Evolutionary conservation across 2,329 filamentous ascomycete species (phyloP), one percentile per base, ranked within the genome.

Genomic region (Chrysosphaeria jannelii): DNA sequence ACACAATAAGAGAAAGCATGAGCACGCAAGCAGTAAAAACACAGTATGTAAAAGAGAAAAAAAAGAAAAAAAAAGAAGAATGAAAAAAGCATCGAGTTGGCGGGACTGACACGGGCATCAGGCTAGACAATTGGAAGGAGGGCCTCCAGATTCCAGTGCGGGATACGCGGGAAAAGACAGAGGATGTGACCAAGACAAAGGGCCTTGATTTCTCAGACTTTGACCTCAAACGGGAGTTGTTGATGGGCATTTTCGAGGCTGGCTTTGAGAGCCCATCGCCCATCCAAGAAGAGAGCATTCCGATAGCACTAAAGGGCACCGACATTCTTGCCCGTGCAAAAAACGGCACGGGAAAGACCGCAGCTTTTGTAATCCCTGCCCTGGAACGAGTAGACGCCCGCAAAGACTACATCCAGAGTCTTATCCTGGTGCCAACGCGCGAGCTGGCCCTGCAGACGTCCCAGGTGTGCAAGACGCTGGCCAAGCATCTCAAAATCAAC

Each of bases 161-260:
- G 43, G 74, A 85, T 41, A 63, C 52, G 36, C 60, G 74, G 46
- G 63, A 69, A 35, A 74, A 85, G 47, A 25, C 20, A 23, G 36
- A 89, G 72, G 85, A 97, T 71, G 88, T 97, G 30, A 93, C 81
- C 27, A 79, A 78, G 37, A 97, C 81, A 15, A 93, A 91, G 51
- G 85, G 85, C 29, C 57, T 97, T 30, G 85, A 97, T 36, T 97
- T 91, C 40, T 88, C 97, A 47, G 75, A 93, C 35, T 91, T 97
- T 43, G 72, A 71, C 34, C 68, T 97, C 36, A 90, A 89, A 53
- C 62, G 85, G 41, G 75, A 90, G 42, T 53, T 97, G 30, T 63
- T 97, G 50, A 97, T 93, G 81, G 85, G 85, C 31, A 93, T 97
- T 34, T 97, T 93, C 45, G 85, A 97, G 51, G 85, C 85, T 35